phyloP scores from a whole-genome alignment of 257 asterid species.

The Rhazya stricta region DNA sequence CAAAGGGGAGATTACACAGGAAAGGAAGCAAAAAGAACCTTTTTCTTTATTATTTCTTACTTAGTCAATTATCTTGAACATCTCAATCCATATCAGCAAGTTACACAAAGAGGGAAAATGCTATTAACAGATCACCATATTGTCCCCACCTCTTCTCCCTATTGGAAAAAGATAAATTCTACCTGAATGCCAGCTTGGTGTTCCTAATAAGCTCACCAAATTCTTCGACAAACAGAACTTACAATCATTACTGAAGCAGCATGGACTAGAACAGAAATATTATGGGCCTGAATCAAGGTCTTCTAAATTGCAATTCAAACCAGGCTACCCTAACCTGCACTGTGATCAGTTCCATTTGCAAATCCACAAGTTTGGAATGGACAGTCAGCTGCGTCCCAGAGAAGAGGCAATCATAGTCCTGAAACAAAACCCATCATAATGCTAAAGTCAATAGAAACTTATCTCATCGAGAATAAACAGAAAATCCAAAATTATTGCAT shows the following conservation, averaged over 20 bases:
- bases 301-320: background rate
- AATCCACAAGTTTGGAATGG: slow-evolving; percentile 68
- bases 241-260: background rate
- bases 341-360: slow-evolving; percentile 62
- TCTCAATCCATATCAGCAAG: background rate
- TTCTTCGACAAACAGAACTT: background rate
- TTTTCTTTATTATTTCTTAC: too few species aligned
- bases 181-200: background rate
- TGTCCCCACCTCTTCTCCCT: background rate
- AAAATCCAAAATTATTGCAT: slow-evolving; percentile 4
- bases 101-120: background rate
- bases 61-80: background rate
- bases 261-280: background rate
- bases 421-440: slow-evolving; percentile 14
- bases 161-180: background rate
- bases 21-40: background rate
- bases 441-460: background rate
- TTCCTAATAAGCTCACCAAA: background rate
- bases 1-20: background rate
- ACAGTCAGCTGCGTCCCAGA: slow-evolving; percentile 68
- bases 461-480: slow-evolving; percentile 11
- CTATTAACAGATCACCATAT: background rate
- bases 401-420: slow-evolving; percentile 76
- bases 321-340: slow-evolving; percentile 42
- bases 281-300: background rate